Conservation (phyloP, 2,329 filamentous ascomycete species). For the Aureobasidium sp. region DNA sequence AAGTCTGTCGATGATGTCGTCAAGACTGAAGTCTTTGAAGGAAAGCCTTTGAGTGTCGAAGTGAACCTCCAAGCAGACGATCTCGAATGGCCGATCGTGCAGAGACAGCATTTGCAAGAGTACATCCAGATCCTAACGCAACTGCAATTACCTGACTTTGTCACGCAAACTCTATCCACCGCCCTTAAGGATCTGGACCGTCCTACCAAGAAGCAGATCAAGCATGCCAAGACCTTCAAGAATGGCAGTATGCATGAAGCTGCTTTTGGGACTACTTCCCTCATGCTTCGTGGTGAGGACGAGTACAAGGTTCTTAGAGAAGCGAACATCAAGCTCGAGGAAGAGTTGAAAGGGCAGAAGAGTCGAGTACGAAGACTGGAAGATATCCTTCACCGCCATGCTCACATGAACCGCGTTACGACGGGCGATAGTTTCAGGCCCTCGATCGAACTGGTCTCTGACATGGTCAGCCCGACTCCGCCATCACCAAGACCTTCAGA, state of each 20-base stretch:
- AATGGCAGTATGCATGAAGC: constrained; percentile 92
- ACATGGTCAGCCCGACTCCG: constrained; percentile 15
- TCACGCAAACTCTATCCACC: constrained; percentile 67
- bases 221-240: constrained; percentile 87
- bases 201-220: constrained; percentile 79
- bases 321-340: constrained; percentile 51
- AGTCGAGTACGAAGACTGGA: constrained; percentile 87
- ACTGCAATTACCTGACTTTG: constrained; percentile 57
- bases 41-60: constrained; percentile 68
- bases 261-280: constrained; percentile 76
- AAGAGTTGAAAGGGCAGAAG: constrained; percentile 75
- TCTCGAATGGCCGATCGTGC: constrained; percentile 70
- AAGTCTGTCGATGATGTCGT: constrained; percentile 74
- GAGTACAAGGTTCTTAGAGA: constrained; percentile 54
- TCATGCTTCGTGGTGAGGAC: constrained; percentile 80
- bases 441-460: constrained; percentile 16
- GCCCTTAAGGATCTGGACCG: constrained; percentile 71
- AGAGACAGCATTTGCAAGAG: constrained; percentile 66
- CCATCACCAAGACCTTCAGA: constrained; percentile 33
- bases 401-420: constrained; percentile 45
- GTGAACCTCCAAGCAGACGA: constrained; percentile 78
- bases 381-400: constrained; percentile 82
- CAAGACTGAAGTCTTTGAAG: constrained; percentile 58
- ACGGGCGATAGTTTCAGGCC: constrained; percentile 27
- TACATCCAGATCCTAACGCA: constrained; percentile 62